These are phyloP conservation scores for Plasmopara halstedii DNA, from an alignment of 352 stramenopile genomes.

Conservation along the genomic window DNA sequence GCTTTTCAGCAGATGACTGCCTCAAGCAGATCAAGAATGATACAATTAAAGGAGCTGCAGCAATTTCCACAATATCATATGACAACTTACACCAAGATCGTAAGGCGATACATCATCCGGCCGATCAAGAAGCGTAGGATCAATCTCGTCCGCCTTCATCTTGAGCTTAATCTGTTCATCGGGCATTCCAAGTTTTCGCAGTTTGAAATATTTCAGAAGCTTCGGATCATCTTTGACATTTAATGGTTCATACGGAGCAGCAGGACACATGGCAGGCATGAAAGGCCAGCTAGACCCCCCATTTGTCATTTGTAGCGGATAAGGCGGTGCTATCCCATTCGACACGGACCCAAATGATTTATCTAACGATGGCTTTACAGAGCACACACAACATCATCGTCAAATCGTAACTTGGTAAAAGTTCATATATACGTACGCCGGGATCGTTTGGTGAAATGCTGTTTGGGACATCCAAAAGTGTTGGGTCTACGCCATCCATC, in stretches of 20 bases:
- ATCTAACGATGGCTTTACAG: slow-evolving; percentile 23
- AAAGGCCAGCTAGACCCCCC: slow-evolving; percentile 20
- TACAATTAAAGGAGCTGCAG: background rate
- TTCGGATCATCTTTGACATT: slow-evolving; percentile 68
- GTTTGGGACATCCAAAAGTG: background rate
- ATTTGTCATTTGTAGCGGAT: slow-evolving; percentile 8
- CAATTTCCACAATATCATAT: background rate
- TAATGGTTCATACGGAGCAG: slow-evolving; percentile 54
- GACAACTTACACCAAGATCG: slow-evolving; percentile 53
- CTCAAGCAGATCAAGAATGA: background rate
- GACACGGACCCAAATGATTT: slow-evolving; percentile 10
- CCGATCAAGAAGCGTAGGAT: slow-evolving; percentile 53
- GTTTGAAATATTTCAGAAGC: slow-evolving; percentile 80
- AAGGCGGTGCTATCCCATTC: slow-evolving; percentile 13
- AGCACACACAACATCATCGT: background rate
- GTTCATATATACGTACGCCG: slow-evolving; percentile 24
- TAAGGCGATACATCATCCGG: slow-evolving; percentile 75
- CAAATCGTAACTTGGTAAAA: slow-evolving; percentile 3
- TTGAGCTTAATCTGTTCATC: slow-evolving; percentile 78
- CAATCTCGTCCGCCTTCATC: slow-evolving; percentile 62
- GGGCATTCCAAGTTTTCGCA: slow-evolving; percentile 75
- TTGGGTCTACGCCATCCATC: slow-evolving; percentile 31
- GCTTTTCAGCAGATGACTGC: slow-evolving; percentile 30
- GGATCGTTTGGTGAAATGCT: slow-evolving; percentile 13
- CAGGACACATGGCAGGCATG: slow-evolving; percentile 15